Evolutionary conservation across 495 filamentous ascomycete species (phyloP), one percentile per base, ranked within the genome.

Genomic region (Cercophora newfieldiana): DNA sequence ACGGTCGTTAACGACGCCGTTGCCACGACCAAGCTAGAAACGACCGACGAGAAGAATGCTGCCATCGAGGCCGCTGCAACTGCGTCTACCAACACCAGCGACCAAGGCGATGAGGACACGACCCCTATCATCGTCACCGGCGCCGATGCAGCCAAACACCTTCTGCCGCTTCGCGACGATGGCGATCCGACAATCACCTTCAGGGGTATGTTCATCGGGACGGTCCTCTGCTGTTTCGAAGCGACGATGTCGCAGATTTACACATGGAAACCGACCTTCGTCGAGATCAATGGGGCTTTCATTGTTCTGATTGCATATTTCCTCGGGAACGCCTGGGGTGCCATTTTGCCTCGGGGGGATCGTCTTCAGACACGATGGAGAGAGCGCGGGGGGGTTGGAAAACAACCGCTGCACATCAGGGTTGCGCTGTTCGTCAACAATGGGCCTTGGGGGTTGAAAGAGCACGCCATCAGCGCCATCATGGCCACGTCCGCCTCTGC

Each of bases 231-330:
- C 0, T 78, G 71, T 25, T 82, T 85, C 68, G 79, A 81, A 58
- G 79, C 81, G 21, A 77, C 81, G 19, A 85, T 85, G 77, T 74
- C 70, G 63, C 78, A 81, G 67, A 82, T 83, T 28, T 83, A 83
- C 30, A 33, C 30, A 12, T 33, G 30, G 30, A 33, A 33, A 33
- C 69, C 66, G 3, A 71, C 69, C 5, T 18, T 30, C 26, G 57
- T 71, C 30, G 66, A 63, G 14, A 66, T 71, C 37, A n/a, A 22
- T 1, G 70, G 70, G 12, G 69, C 70, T 24, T 72, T 72, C 51
- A 66, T 68, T 24, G 67, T 75, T 8, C 72, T 79, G 51, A 73
- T 71, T 12, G 71, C 79, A 10, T 81, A 82, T 70, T 79, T 81
- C 44, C 14, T 68, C 14, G 70, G 70, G n/a, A 68, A 69, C 2